Base-by-base conservation (phyloP, 1,139 yeast species). In the Tardiomyces blankii region DNA sequence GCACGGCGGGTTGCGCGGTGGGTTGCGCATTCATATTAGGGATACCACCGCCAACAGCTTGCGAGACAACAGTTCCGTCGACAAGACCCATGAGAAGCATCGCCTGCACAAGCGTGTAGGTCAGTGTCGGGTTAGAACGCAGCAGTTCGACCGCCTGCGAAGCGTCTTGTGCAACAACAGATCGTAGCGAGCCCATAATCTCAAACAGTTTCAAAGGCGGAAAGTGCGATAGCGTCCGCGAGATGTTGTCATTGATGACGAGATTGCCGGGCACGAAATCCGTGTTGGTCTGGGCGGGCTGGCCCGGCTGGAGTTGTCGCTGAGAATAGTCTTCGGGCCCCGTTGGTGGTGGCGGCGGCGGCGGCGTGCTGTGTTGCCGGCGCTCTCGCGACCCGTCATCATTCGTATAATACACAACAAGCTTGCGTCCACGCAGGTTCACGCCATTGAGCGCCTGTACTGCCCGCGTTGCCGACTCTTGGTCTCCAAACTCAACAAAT, bases 71-170 rank as follows among this genome's bases (percentile, higher is more conserved):
- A 12, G 74, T 77, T n/a, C 77, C 75, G 44, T 72, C 75, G 9
- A 80, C 72, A 8, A 77, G 63, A 32, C 80, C 80, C 57, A 80
- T 67, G 46, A 82, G 66, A 49, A 88, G 65, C 47, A 86, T 66
- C 1, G 83, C 73, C 58, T 89, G 96, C 5, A 89, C 86, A 33
- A 88, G 68, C 0, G 95, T 93, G 59, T 82, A 87, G 1, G 86
- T 70, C 45, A 89, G 67, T 56, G 86, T 95, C 0, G 95, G 94
- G 52, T 82, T 81, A 50, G 79, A 77, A 39, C 74, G 75, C 28
- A 89, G 69, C 41, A 88, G 66, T 27, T 74, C 74, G 45, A 74
- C 75, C 64, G 85, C 83, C 50, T 82, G 70, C 12, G 72, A 71
- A 0, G 89, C 87, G 52, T 82, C 74, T 40, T 74, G 74, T 8